A percentile compares a stretch with the other conserved stretches of the same genome.
Evolutionary conservation across 1,284 basidiomycete species (phyloP).

Genomic region (Ustilago tritici): DNA sequence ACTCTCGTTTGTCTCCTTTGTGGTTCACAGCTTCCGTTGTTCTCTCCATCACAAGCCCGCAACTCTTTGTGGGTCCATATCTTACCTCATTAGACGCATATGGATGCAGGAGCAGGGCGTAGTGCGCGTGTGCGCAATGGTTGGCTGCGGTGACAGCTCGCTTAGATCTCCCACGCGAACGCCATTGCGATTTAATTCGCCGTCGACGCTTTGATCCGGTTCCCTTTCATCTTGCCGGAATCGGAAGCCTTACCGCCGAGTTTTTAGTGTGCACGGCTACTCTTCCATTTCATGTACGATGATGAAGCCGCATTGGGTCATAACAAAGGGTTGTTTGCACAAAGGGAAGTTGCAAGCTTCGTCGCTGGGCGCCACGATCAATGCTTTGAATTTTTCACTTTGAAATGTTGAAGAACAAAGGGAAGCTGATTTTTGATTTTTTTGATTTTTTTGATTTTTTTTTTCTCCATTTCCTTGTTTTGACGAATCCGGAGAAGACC

Average conservation of each 20-base stretch:
- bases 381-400: neutral
- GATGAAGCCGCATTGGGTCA: neutral
- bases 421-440: neutral
- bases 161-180: conserved; percentile 1
- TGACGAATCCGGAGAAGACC: neutral
- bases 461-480: too few species aligned
- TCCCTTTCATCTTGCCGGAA: neutral
- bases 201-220: conserved; percentile 6
- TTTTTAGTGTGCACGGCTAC: neutral
- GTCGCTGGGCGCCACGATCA: neutral
- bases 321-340: conserved; percentile 8
- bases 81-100: neutral
- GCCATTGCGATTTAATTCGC: neutral
- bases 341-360: neutral
- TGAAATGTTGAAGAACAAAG: conserved; percentile 17
- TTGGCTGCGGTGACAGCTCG: conserved; percentile 8
- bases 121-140: neutral
- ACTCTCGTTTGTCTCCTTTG: neutral
- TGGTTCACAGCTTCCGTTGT: neutral
- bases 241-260: neutral
- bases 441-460: neutral
- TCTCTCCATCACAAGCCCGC: neutral
- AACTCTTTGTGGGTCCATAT: neutral
- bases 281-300: neutral
- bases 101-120: neutral